Percentiles rank a stretch among this genome's conserved stretches.
These are phyloP conservation scores for Sporothrix mexicana DNA, from an alignment of 2,329 filamentous ascomycete genomes.

Conservation along the genomic window DNA sequence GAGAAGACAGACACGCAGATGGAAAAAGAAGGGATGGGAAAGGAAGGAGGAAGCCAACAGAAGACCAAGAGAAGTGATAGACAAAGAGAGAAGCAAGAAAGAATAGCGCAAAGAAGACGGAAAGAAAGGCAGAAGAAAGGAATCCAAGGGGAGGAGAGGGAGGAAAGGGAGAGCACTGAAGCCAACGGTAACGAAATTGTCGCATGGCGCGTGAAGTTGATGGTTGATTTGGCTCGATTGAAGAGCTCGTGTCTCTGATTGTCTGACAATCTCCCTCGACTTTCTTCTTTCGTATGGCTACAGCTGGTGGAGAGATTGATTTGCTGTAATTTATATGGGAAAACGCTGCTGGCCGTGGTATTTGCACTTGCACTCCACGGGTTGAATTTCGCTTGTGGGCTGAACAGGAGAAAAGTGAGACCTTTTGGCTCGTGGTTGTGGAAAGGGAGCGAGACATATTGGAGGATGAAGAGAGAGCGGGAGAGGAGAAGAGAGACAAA, in stretches of 20 bases:
- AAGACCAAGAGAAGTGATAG: background rate
- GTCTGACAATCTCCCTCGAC: background rate
- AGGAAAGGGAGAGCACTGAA: background rate
- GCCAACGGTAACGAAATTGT: background rate
- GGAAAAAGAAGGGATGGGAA: background rate
- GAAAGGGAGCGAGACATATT: slow-evolving; percentile 4
- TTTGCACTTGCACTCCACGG: background rate
- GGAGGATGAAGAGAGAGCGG: background rate
- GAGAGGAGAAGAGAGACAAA: background rate
- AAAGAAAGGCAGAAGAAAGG: background rate
- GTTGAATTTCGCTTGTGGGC: background rate
- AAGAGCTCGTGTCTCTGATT: background rate
- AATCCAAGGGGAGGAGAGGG: no score
- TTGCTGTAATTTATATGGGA: background rate
- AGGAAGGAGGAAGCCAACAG: background rate
- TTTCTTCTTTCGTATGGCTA: slow-evolving; percentile 11
- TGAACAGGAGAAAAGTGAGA: background rate
- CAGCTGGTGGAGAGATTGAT: background rate
- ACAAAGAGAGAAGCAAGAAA: background rate
- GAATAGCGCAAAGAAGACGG: background rate
- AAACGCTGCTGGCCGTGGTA: background rate
- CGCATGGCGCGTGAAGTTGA: background rate
- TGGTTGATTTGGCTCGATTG: no score
- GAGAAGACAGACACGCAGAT: background rate
- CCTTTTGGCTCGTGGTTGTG: slow-evolving; percentile 16